Percentiles rank a stretch among this genome's conserved stretches.
phyloP scores from a whole-genome alignment of 1,284 basidiomycete genomes.

The Melanopsichium pennsylvanicum region DNA sequence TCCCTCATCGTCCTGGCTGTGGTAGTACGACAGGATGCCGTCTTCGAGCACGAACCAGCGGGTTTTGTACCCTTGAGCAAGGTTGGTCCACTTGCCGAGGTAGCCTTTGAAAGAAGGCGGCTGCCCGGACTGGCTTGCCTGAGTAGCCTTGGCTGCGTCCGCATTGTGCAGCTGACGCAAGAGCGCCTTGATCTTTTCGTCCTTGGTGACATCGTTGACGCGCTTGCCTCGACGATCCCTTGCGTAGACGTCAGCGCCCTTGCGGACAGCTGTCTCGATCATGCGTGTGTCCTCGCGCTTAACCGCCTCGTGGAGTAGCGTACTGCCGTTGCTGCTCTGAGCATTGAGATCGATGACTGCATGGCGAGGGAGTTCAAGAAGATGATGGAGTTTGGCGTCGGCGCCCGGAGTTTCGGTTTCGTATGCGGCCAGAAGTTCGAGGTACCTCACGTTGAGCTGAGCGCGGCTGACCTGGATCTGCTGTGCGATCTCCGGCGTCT shows the following conservation, averaged over 20 bases:
- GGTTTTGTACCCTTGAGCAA: slow-evolving; percentile 87
- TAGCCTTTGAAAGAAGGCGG: slow-evolving; percentile 62
- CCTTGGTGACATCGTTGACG: slow-evolving; percentile 74
- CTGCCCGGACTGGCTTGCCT: slow-evolving; percentile 35
- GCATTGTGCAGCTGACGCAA: slow-evolving; percentile 74
- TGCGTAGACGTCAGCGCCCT: slow-evolving; percentile 89
- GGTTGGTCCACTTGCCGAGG: slow-evolving; percentile 84
- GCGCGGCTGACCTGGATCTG: slow-evolving; percentile 80
- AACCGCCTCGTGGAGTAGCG: slow-evolving; percentile 87
- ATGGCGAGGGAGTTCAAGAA: slow-evolving; percentile 48
- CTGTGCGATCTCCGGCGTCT: slow-evolving; percentile 73
- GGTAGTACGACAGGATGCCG: slow-evolving; percentile 79
- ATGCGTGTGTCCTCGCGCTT: slow-evolving; percentile 80
- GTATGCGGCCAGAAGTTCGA: slow-evolving; percentile 72
- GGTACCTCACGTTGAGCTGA: slow-evolving; percentile 79
- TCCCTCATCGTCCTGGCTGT: slow-evolving; percentile 88
- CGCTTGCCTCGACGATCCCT: slow-evolving; percentile 81
- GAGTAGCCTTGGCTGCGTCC: slow-evolving; percentile 69
- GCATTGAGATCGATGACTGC: slow-evolving; percentile 58
- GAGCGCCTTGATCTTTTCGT: slow-evolving; percentile 84
- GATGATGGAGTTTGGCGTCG: slow-evolving; percentile 69
- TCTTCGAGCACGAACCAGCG: slow-evolving; percentile 93
- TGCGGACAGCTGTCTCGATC: slow-evolving; percentile 82
- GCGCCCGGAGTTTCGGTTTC: slow-evolving; percentile 62
- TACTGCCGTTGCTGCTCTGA: slow-evolving; percentile 66